A percentile compares a stretch with the other conserved stretches of the same genome.
Evolutionary conservation across 2,329 filamentous ascomycete genomes (phyloP).

Genomic region (Cryphonectria radicalis): DNA sequence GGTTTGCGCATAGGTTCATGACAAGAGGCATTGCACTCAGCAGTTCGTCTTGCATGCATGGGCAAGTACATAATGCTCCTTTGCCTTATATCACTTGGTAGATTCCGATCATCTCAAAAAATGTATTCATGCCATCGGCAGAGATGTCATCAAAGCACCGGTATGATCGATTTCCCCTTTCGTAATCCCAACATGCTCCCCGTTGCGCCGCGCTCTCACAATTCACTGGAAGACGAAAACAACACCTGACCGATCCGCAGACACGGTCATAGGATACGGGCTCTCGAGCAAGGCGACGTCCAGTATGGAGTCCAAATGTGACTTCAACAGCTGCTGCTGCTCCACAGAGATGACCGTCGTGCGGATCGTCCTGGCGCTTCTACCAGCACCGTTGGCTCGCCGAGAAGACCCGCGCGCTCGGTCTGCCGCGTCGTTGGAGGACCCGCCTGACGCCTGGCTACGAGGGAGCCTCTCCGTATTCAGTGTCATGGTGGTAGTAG

Average conservation of each 20-base stretch:
- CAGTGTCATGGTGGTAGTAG: slow-evolving; percentile 65
- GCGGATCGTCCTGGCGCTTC: slow-evolving; percentile 58
- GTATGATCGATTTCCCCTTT: not conserved
- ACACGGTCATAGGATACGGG: slow-evolving; percentile 92
- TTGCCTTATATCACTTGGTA: not conserved
- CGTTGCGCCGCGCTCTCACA: slow-evolving; percentile 5
- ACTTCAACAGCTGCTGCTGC: slow-evolving; percentile 83
- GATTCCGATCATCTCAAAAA: not conserved
- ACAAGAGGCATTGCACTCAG: not conserved
- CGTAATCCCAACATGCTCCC: not conserved
- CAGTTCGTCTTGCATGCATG: not conserved
- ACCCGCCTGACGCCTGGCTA: slow-evolving; percentile 35
- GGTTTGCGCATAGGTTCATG: not conserved
- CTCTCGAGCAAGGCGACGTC: slow-evolving; percentile 88
- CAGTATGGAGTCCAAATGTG: slow-evolving; percentile 84
- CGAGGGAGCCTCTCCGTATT: slow-evolving; percentile 65
- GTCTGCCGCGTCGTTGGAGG: slow-evolving; percentile 37
- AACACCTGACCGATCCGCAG: slow-evolving; percentile 84
- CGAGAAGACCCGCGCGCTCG: slow-evolving; percentile 20
- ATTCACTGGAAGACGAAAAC: slow-evolving; percentile 75
- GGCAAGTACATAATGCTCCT: not conserved
- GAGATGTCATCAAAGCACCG: not conserved
- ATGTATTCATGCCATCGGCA: not conserved
- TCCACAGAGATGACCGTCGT: slow-evolving; percentile 86
- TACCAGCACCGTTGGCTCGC: slow-evolving; percentile 19